phyloP scores from a whole-genome alignment of 352 stramenopile genomes.

The Phytophthora podocarpi region DNA sequence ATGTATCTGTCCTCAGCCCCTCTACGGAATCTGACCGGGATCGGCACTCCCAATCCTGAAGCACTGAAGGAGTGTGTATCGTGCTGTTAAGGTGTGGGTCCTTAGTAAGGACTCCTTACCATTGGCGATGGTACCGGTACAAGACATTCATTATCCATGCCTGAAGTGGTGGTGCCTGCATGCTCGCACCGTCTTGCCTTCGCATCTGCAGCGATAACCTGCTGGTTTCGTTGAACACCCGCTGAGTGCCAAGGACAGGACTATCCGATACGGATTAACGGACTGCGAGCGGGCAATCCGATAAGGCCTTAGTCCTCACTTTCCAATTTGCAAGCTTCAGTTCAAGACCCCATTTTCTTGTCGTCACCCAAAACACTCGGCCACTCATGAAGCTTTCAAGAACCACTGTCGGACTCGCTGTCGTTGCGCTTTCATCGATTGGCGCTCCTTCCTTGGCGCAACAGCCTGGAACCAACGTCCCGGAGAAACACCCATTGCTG shows the following conservation, averaged over 20 bases:
- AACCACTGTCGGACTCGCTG: conserved; percentile 2
- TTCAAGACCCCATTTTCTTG: neutral
- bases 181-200: neutral
- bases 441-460: conserved; percentile 25
- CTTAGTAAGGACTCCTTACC: too few relatives aligned
- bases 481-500: conserved; percentile 47
- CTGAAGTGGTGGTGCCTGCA: neutral
- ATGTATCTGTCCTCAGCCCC: neutral
- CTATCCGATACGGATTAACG: neutral
- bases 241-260: neutral
- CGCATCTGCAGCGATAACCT: conserved; percentile 1
- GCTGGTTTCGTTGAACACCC: conserved; percentile 8
- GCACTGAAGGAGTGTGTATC: neutral
- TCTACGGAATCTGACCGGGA: conserved; percentile 12
- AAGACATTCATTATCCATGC: neutral
- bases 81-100: neutral
- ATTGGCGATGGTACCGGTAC: too few relatives aligned
- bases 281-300: neutral
- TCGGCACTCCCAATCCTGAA: conserved; percentile 6
- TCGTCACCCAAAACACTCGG: neutral
- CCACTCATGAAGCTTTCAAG: conserved; percentile 8
- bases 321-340: conserved; percentile 3
- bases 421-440: conserved; percentile 1
- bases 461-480: conserved; percentile 37
- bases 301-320: conserved; percentile 17